Percentiles rank a stretch among this genome's conserved stretches.
These are phyloP conservation scores for Avena eriantha DNA, from an alignment of 176 grass and related monocot species.

Conservation along the genomic window DNA sequence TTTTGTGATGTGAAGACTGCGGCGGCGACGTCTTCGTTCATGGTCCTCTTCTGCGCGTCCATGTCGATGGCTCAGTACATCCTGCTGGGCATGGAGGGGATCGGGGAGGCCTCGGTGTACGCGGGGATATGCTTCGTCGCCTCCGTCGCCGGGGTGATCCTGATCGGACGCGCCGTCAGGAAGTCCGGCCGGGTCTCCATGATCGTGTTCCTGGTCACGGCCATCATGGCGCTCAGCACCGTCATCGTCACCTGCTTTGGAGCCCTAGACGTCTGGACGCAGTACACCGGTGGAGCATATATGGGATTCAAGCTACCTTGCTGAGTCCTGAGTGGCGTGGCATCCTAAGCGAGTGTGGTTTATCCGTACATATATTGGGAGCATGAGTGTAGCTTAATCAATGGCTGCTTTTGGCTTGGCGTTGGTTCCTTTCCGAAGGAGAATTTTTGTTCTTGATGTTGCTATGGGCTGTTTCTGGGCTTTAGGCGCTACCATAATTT, in stretches of 20 bases:
- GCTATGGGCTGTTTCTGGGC: neutral
- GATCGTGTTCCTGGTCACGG: slow-evolving; percentile 65
- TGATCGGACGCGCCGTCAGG: slow-evolving; percentile 50
- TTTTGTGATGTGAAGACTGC: slow-evolving; percentile 51
- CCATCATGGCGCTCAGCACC: slow-evolving; percentile 77
- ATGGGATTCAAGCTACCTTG: slow-evolving; percentile 89
- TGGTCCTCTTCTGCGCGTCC: slow-evolving; percentile 77
- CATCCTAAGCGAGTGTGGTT: neutral
- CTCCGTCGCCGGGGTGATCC: slow-evolving; percentile 42
- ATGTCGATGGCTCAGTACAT: slow-evolving; percentile 93
- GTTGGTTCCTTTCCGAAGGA: neutral
- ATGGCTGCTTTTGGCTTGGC: slow-evolving; percentile 22
- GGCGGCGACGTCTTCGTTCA: slow-evolving; percentile 70
- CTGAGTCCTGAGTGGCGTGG: slow-evolving; percentile 9
- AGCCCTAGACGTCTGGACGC: slow-evolving; percentile 61
- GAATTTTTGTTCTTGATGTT: neutral
- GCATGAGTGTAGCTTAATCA: neutral
- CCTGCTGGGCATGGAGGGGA: slow-evolving; percentile 66
- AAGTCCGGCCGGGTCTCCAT: slow-evolving; percentile 71
- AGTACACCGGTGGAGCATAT: slow-evolving; percentile 61
- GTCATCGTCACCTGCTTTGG: slow-evolving; percentile 60
- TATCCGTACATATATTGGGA: neutral
- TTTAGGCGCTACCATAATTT: neutral
- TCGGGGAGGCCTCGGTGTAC: slow-evolving; percentile 56
- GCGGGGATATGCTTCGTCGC: slow-evolving; percentile 62